Evolutionary conservation across 2,329 filamentous ascomycete genomes (phyloP).

Genomic region (Fusarium floridanum): DNA sequence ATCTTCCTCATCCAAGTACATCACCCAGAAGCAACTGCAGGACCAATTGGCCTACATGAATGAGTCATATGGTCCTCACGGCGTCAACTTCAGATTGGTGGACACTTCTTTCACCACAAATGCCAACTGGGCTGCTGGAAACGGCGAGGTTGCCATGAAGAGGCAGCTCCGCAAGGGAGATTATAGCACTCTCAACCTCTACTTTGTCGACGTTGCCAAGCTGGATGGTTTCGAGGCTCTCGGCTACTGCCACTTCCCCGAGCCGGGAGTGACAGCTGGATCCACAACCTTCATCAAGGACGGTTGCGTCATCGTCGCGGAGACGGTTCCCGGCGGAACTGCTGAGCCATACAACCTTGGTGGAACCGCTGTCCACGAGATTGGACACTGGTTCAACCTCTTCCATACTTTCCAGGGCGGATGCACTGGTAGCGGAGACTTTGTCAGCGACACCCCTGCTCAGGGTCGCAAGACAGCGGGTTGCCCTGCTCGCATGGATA

Average conservation of each 20-base stretch:
- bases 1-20: conserved; percentile 37
- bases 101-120: conserved; percentile 62
- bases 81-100: conserved; percentile 60
- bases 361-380: conserved; percentile 51
- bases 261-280: conserved; percentile 27
- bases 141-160: conserved; percentile 60
- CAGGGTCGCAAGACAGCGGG: conserved; percentile 50
- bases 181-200: conserved; percentile 56
- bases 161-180: conserved; percentile 58
- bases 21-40: conserved; percentile 31
- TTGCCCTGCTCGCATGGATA: conserved; percentile 52
- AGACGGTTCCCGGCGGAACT: conserved; percentile 55
- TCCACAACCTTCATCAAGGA: conserved; percentile 50
- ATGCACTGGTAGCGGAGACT: conserved; percentile 53
- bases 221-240: conserved; percentile 30
- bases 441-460: conserved; percentile 57
- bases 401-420: conserved; percentile 57
- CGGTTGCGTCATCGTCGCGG: conserved; percentile 56
- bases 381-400: conserved; percentile 59
- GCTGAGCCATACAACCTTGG: conserved; percentile 49
- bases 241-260: conserved; percentile 63
- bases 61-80: conserved; percentile 56
- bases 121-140: conserved; percentile 58
- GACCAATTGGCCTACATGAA: conserved; percentile 62
- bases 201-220: conserved; percentile 45